Evolutionary conservation across 2,329 filamentous ascomycete species (phyloP).

Genomic region (Pyricularia pennisetigena): DNA sequence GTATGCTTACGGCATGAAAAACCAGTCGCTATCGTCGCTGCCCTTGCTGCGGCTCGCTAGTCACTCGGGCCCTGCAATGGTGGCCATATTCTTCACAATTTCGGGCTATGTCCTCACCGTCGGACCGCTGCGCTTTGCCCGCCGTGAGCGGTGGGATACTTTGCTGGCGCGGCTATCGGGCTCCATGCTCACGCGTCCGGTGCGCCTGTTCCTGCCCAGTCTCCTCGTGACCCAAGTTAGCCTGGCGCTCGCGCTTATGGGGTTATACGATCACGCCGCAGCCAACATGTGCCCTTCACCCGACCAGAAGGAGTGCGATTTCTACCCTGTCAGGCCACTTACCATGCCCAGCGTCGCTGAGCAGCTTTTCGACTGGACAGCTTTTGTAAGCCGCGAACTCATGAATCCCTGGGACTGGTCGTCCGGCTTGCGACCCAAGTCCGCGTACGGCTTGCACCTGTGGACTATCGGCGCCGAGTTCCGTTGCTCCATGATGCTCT

Average conservation of each 20-base stretch:
- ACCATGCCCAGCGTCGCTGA: background rate
- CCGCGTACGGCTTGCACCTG: background rate
- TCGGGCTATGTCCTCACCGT: constrained; percentile 37
- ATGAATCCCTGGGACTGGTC: background rate
- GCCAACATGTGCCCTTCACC: background rate
- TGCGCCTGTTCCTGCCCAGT: constrained; percentile 36
- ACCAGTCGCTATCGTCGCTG: constrained; percentile 27
- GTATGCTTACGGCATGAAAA: constrained; percentile 24
- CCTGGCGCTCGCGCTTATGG: background rate
- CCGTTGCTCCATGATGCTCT: background rate
- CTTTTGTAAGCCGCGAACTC: background rate
- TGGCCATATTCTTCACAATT: constrained; percentile 41
- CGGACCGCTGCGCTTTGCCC: constrained; percentile 30
- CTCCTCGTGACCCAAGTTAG: background rate
- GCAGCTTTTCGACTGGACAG: background rate
- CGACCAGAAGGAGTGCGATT: background rate
- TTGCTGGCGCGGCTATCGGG: constrained; percentile 30
- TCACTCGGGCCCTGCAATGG: constrained; percentile 32
- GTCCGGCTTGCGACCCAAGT: background rate
- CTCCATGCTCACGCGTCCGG: constrained; percentile 34
- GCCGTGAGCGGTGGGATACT: constrained; percentile 24
- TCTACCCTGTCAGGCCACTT: background rate
- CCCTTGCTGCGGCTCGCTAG: constrained; percentile 32
- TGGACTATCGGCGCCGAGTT: background rate
- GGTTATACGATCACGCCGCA: background rate